phyloP scores from a whole-genome alignment of 169 alveolate genomes.

The Plasmodium billcollinsi region DNA sequence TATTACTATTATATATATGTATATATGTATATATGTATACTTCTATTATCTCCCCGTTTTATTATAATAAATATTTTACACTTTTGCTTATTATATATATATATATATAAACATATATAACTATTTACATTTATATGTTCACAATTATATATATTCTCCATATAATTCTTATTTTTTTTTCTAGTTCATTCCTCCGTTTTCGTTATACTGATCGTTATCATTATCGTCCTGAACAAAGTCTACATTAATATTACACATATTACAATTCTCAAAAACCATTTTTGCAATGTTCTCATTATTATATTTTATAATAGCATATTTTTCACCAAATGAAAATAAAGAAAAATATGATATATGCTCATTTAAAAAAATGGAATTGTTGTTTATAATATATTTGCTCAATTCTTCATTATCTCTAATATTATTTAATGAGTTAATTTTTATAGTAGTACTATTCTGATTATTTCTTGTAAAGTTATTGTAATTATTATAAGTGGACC shows the following conservation, averaged over 20 bases:
- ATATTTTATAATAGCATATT: slow-evolving; percentile 66
- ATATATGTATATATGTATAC: too few relatives aligned
- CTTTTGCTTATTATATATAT: too few relatives aligned
- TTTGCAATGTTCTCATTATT: slow-evolving; percentile 41
- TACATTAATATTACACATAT: slow-evolving; percentile 32
- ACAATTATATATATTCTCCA: not conserved
- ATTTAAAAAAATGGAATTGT: slow-evolving; percentile 68
- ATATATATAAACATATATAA: too few relatives aligned
- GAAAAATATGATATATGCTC: slow-evolving; percentile 65
- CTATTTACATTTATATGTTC: too few relatives aligned
- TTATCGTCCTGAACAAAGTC: slow-evolving; percentile 72
- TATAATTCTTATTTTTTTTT: not conserved
- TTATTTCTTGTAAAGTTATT: not conserved
- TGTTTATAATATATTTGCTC: slow-evolving; percentile 38
- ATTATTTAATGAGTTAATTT: slow-evolving; percentile 30
- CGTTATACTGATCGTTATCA: not conserved
- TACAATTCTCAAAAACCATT: slow-evolving; percentile 48
- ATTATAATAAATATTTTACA: too few relatives aligned
- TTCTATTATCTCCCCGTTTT: too few relatives aligned
- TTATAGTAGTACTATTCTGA: slow-evolving; percentile 30
- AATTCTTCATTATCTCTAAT: slow-evolving; percentile 59
- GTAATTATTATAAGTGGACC: not conserved
- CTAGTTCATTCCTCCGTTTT: not conserved
- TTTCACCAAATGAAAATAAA: slow-evolving; percentile 62
- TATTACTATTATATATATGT: too few relatives aligned